Percentiles rank a stretch among this genome's conserved stretches.
Evolutionary conservation across 164 flowering plant species (phyloP).

Genomic region (Kalanchoe fedtschenkoi): DNA sequence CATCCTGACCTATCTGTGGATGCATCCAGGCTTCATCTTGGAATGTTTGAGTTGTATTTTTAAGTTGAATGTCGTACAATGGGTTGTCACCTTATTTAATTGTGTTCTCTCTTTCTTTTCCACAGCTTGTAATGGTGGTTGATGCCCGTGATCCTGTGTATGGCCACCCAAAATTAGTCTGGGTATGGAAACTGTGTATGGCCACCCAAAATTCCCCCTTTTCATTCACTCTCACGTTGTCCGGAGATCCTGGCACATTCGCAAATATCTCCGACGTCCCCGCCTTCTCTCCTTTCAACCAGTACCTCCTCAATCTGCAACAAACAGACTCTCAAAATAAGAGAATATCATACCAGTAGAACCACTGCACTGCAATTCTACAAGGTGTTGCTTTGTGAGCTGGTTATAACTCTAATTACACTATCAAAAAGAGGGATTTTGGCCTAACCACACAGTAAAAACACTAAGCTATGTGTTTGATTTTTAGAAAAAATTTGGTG

Average conservation of each 20-base stretch:
- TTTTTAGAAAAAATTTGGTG: too few relatives aligned
- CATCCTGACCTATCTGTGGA: background rate
- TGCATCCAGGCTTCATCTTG: background rate
- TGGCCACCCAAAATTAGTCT: too few relatives aligned
- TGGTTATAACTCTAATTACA: too few relatives aligned
- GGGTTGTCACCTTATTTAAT: background rate
- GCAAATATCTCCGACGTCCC: slow-evolving; percentile 67
- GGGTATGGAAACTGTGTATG: slow-evolving; percentile 43
- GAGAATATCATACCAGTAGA: background rate
- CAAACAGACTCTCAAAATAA: background rate
- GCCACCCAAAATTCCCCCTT: slow-evolving; percentile 93
- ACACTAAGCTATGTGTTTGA: too few relatives aligned
- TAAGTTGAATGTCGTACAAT: background rate
- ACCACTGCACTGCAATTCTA: too few relatives aligned
- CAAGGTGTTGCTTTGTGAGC: too few relatives aligned
- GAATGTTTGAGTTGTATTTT: background rate
- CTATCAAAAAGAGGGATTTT: too few relatives aligned
- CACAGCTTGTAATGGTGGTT: slow-evolving; percentile 95
- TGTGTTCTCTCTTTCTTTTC: slow-evolving; percentile 2
- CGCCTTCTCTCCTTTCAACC: slow-evolving; percentile 79
- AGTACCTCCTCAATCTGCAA: too few relatives aligned
- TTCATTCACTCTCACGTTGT: slow-evolving; percentile 72
- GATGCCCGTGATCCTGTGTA: slow-evolving; percentile 95
- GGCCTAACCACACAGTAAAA: too few relatives aligned
- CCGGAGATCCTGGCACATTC: slow-evolving; percentile 74